Percentiles rank a stretch among this genome's conserved stretches.
These are phyloP conservation scores for Manihot esculenta DNA, from an alignment of 441 rosid genomes.

Conservation along the genomic window DNA sequence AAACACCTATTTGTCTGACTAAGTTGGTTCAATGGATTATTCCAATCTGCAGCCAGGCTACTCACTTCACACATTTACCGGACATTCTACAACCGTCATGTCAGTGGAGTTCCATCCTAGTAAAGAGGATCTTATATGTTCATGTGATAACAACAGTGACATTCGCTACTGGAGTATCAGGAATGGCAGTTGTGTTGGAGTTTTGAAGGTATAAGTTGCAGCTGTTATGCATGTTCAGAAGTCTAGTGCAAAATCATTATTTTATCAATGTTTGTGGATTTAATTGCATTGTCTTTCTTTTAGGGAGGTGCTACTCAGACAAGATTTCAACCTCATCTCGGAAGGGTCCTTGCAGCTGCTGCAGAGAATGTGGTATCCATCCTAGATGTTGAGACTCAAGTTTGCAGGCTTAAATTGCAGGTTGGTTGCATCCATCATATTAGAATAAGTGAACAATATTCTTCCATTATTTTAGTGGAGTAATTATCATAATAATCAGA, in stretches of 20 bases:
- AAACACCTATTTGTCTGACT: neutral
- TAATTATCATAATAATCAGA: neutral
- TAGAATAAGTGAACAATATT: neutral
- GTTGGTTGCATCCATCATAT: constrained; percentile 24
- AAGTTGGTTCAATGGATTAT: constrained; percentile 9
- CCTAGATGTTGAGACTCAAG: constrained; percentile 59
- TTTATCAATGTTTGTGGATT: neutral
- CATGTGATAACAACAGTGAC: constrained; percentile 59
- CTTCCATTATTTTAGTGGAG: neutral
- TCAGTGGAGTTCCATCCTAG: constrained; percentile 74
- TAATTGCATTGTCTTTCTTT: neutral
- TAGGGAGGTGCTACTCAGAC: constrained; percentile 59
- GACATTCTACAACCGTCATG: constrained; percentile 57
- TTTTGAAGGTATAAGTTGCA: constrained; percentile 46
- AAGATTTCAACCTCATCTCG: constrained; percentile 61
- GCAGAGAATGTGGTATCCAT: constrained; percentile 50
- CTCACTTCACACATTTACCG: constrained; percentile 54
- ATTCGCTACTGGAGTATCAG: constrained; percentile 74
- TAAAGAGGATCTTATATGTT: constrained; percentile 65
- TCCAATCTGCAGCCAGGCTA: constrained; percentile 49
- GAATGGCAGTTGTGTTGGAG: constrained; percentile 59
- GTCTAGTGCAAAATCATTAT: neutral
- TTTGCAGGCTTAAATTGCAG: constrained; percentile 55
- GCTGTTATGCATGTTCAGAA: neutral
- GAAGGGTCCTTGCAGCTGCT: constrained; percentile 65